Conservation (phyloP, 2,329 filamentous ascomycete genomes). For the Penicillium sp. region DNA sequence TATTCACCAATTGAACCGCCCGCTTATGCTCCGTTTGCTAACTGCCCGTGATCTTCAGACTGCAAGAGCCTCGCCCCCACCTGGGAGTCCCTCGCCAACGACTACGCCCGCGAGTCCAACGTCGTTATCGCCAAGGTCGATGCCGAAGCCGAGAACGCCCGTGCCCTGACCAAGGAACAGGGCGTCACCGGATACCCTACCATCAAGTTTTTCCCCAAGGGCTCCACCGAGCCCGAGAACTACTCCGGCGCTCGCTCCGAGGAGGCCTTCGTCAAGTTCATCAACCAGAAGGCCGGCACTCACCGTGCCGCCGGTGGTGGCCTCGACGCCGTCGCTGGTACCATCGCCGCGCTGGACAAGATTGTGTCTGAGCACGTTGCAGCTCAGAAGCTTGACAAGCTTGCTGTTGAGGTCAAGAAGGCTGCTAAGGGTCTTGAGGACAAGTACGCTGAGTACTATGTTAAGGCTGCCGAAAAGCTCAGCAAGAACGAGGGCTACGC, state of each 20-base stretch:
- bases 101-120: slow-evolving; percentile 74
- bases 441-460: slow-evolving; percentile 91
- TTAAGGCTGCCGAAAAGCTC: slow-evolving; percentile 86
- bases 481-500: slow-evolving; percentile 75
- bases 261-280: slow-evolving; percentile 71
- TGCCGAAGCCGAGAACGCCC: slow-evolving; percentile 83
- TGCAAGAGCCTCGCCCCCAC: slow-evolving; percentile 91
- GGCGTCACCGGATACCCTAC: slow-evolving; percentile 88
- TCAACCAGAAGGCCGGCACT: slow-evolving; percentile 88
- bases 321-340: slow-evolving; percentile 77
- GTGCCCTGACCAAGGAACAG: slow-evolving; percentile 72
- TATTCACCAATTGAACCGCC: neutral
- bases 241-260: slow-evolving; percentile 80
- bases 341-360: slow-evolving; percentile 74
- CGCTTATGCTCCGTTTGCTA: slow-evolving; percentile 7
- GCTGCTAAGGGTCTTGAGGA: slow-evolving; percentile 67
- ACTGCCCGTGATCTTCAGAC: slow-evolving; percentile 58
- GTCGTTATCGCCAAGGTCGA: slow-evolving; percentile 95
- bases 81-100: slow-evolving; percentile 83
- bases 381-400: slow-evolving; percentile 64
- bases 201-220: slow-evolving; percentile 95
- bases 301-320: slow-evolving; percentile 80
- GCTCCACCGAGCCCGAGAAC: slow-evolving; percentile 67
- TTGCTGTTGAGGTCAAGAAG: slow-evolving; percentile 71
- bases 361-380: slow-evolving; percentile 70